phyloP scores from a whole-genome alignment of 164 flowering plant genomes.

The Liriodendron chinense region DNA sequence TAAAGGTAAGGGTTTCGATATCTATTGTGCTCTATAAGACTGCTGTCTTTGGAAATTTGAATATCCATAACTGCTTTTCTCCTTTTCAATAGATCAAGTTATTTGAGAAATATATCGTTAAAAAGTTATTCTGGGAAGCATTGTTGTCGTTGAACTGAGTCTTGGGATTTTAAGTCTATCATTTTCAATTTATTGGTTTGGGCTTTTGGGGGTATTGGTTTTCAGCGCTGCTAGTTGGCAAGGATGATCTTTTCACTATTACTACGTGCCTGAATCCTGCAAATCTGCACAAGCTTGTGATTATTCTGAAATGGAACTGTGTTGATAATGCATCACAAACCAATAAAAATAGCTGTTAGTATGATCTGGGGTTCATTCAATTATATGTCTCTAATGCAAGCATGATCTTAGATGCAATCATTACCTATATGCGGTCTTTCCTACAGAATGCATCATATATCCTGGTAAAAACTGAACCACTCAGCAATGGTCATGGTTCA shows the following conservation, averaged over 20 bases:
- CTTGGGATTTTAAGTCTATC: too few species aligned
- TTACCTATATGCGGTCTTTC: neutral
- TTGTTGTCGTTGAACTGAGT: too few species aligned
- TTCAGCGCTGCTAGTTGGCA: too few species aligned
- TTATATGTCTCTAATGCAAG: neutral
- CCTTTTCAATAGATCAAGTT: too few species aligned
- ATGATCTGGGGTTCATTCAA: neutral
- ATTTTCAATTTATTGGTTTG: too few species aligned
- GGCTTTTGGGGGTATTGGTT: too few species aligned
- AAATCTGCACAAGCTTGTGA: neutral
- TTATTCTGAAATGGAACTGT: neutral
- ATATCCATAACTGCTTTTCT: too few species aligned
- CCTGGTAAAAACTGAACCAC: neutral
- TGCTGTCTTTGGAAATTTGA: too few species aligned
- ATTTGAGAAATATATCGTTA: too few species aligned
- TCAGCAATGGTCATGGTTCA: neutral
- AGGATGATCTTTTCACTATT: too few species aligned
- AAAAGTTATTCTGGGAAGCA: neutral
- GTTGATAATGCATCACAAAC: neutral
- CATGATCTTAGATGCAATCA: neutral
- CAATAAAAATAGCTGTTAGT: neutral
- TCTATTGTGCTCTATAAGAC: neutral
- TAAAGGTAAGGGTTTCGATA: conserved; percentile 55
- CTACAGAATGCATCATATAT: neutral
- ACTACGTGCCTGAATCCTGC: too few species aligned